Base-by-base conservation (phyloP, 1,139 yeast genomes). In the Meyerozyma elateridarum region DNA sequence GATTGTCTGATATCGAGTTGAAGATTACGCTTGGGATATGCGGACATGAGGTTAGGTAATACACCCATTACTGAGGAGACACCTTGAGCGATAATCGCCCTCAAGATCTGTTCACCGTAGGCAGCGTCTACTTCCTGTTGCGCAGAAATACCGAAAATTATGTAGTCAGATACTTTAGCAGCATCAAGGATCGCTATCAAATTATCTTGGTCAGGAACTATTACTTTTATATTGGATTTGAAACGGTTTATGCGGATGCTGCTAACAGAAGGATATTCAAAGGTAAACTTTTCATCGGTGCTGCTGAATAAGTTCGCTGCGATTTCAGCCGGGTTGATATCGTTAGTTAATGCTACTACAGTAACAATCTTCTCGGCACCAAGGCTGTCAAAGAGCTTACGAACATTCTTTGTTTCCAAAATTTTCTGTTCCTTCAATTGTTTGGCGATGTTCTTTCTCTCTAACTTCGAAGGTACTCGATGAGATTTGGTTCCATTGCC, bases 51-150 rank as follows among this genome's bases (percentile, higher is more conserved):
- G 48, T 87, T 85, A n/a, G 91, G 78, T 20, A 91, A 75, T 6
- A 88, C 85, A 16, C 95, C 93, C 37, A 84, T 64, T 2, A 78
- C 80, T 7, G 87, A 76, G 0, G 96, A 82, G 17, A 91, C 81
- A 66, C 98, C 98, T 62, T 93, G 98, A 13, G 91, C 75, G 49
- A 85, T 88, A 28, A 89, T 72, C 2, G 95, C 83, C 56, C 97
- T 76, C 40, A 93, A 70, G 25, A 89, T 76, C 45, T 85, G 87
- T 58, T 91, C 98, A 28, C 98, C 98, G 47, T 77, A 76, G 22
- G 70, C 71, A 25, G 69, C 63, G 40, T 82, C 89, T 28, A 89
- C 94, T 59, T 91, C 97, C 34, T 79, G 74, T 13, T 74, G 64
- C 6, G 96, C 95, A 32, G 96, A 85, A 29, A 91, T 64, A 12